Conservation (phyloP, 495 filamentous ascomycete species). For the Parathielavia hyrcaniae region DNA sequence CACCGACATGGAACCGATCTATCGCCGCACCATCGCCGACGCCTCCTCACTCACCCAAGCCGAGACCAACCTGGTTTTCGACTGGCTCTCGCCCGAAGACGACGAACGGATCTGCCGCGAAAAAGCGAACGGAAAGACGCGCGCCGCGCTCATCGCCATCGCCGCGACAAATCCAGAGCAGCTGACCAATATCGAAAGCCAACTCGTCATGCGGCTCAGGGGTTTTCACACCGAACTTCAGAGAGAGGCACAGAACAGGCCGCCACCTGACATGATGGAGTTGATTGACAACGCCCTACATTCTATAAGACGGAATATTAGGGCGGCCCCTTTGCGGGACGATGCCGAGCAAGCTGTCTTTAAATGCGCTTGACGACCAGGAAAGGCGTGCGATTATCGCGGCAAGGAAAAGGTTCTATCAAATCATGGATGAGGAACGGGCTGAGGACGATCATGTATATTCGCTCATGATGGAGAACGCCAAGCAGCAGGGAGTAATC, state of each 20-base stretch:
- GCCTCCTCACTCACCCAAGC: constrained; percentile 14
- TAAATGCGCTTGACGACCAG: constrained; percentile 14
- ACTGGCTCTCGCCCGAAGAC: constrained; percentile 11
- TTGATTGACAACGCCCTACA: constrained; percentile 5
- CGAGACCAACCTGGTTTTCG: constrained; percentile 13
- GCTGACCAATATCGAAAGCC: constrained; percentile 9
- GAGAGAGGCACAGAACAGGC: constrained; percentile 13
- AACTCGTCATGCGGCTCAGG: constrained; percentile 1
- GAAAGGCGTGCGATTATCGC: constrained; percentile 14
- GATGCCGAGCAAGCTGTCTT: constrained; percentile 9
- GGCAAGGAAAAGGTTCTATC: neutral
- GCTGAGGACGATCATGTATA: constrained; percentile 10
- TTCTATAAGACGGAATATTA: neutral
- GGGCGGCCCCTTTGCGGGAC: neutral
- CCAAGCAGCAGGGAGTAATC: constrained; percentile 4
- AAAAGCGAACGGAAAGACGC: constrained; percentile 16
- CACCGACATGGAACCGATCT: constrained; percentile 12
- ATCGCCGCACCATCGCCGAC: constrained; percentile 13
- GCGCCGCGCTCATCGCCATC: constrained; percentile 14
- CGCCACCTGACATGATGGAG: constrained; percentile 9
- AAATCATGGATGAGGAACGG: constrained; percentile 13
- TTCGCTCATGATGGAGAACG: constrained; percentile 5
- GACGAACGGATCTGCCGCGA: constrained; percentile 12
- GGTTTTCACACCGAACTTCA: constrained; percentile 6
- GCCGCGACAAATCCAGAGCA: constrained; percentile 15